Conservation (phyloP, 331 rosid species). For the Quercus tomentella region DNA sequence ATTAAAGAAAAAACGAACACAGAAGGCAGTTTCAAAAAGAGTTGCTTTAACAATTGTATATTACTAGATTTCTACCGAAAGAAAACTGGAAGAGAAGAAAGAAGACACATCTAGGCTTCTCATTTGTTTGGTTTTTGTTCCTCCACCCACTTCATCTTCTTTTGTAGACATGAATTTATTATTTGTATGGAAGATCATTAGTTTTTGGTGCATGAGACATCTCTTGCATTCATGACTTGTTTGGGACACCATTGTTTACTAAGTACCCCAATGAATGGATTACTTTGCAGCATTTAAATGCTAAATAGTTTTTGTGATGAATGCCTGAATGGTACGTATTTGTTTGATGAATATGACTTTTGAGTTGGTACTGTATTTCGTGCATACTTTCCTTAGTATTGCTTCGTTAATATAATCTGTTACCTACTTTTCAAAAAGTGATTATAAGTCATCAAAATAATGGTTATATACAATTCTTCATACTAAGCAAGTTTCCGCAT, state of each 20-base stretch:
- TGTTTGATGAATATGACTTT: background rate
- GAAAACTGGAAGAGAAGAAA: background rate
- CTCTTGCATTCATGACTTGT: too few relatives aligned
- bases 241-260: too few relatives aligned
- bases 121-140: background rate
- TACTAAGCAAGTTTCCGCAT: too few relatives aligned
- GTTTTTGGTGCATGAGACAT: background rate
- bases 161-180: background rate
- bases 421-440: too few relatives aligned
- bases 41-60: constrained; percentile 4
- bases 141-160: background rate
- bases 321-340: background rate
- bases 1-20: constrained; percentile 1
- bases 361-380: background rate
- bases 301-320: too few relatives aligned
- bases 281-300: too few relatives aligned
- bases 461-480: too few relatives aligned
- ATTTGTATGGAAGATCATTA: background rate
- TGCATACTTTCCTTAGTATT: too few relatives aligned
- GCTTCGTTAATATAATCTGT: too few relatives aligned
- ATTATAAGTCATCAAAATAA: too few relatives aligned
- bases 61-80: constrained; percentile 4
- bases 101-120: background rate
- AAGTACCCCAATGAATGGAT: too few relatives aligned
- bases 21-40: background rate